Percentiles rank a stretch among this genome's conserved stretches.
Evolutionary conservation across 2,329 filamentous ascomycete species (phyloP).

Genomic region (Coniella vitis): DNA sequence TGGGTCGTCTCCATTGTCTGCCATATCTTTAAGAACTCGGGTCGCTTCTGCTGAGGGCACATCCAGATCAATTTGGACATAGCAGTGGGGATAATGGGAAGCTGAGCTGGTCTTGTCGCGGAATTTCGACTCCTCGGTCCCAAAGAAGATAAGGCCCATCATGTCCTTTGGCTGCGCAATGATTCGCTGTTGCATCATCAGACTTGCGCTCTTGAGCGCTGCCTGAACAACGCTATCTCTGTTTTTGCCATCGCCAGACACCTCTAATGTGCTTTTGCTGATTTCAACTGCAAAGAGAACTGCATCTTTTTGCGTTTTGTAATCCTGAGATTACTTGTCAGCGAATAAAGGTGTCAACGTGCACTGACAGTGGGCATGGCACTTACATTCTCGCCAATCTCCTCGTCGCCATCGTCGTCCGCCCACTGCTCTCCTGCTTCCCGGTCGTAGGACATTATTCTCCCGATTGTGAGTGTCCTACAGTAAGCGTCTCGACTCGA

Average conservation of each 20-base stretch:
- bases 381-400: slow-evolving; percentile 30
- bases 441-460: slow-evolving; percentile 28
- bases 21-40: slow-evolving; percentile 66
- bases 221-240: slow-evolving; percentile 73
- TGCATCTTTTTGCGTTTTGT: slow-evolving; percentile 93
- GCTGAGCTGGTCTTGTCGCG: slow-evolving; percentile 57
- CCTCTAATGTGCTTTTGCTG: slow-evolving; percentile 76
- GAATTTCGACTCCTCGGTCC: slow-evolving; percentile 78
- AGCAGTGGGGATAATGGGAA: slow-evolving; percentile 80
- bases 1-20: slow-evolving; percentile 70
- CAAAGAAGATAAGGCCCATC: slow-evolving; percentile 92
- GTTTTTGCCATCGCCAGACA: slow-evolving; percentile 62
- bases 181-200: slow-evolving; percentile 96
- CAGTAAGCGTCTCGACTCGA: no score
- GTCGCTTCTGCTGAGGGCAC: slow-evolving; percentile 83
- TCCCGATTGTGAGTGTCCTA: no score
- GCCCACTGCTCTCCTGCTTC: slow-evolving; percentile 42
- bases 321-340: slow-evolving; percentile 50
- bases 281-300: slow-evolving; percentile 94
- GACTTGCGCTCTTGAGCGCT: slow-evolving; percentile 87
- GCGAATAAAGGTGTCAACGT: neutral
- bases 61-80: slow-evolving; percentile 81
- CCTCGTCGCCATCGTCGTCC: slow-evolving; percentile 63
- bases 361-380: neutral
- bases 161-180: slow-evolving; percentile 95